phyloP scores from a whole-genome alignment of 495 filamentous ascomycete genomes.

The Hypoxylon cercidicola region DNA sequence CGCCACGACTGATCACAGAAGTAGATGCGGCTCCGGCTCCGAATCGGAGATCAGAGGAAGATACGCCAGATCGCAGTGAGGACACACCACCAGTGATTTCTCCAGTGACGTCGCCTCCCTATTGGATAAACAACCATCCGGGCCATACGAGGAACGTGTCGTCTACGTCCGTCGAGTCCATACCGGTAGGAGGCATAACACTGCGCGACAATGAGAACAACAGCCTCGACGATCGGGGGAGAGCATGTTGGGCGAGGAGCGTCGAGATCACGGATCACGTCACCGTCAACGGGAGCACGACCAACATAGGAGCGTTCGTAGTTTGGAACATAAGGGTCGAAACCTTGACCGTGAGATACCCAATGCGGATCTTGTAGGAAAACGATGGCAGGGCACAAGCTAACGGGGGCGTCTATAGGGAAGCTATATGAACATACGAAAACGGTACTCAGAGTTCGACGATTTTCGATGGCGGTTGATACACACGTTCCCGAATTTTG shows the following conservation, averaged over 20 bases:
- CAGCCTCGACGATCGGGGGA: slow-evolving; percentile 56
- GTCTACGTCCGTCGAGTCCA: slow-evolving; percentile 58
- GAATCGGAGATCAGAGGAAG: neutral
- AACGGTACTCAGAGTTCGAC: slow-evolving; percentile 69
- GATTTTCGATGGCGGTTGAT: slow-evolving; percentile 60
- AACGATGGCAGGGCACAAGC: neutral
- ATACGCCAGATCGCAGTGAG: neutral
- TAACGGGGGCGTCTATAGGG: slow-evolving; percentile 48
- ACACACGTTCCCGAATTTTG: slow-evolving; percentile 64
- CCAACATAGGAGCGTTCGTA: slow-evolving; percentile 66
- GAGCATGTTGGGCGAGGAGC: slow-evolving; percentile 66
- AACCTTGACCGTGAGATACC: slow-evolving; percentile 59
- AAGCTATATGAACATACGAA: slow-evolving; percentile 63
- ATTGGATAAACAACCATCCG: slow-evolving; percentile 26
- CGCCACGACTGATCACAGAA: slow-evolving; percentile 1
- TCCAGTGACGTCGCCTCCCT: slow-evolving; percentile 36
- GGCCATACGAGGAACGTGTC: slow-evolving; percentile 47
- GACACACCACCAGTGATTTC: slow-evolving; percentile 8
- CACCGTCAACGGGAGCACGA: slow-evolving; percentile 59
- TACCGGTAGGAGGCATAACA: slow-evolving; percentile 58
- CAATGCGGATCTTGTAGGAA: slow-evolving; percentile 7
- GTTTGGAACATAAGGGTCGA: slow-evolving; percentile 67
- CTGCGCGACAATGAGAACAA: slow-evolving; percentile 63
- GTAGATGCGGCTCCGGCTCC: neutral
- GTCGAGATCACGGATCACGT: slow-evolving; percentile 63